These are phyloP conservation scores for Euphorbia pulcherrima DNA, from an alignment of 345 rosid species.

Conservation along the genomic window DNA sequence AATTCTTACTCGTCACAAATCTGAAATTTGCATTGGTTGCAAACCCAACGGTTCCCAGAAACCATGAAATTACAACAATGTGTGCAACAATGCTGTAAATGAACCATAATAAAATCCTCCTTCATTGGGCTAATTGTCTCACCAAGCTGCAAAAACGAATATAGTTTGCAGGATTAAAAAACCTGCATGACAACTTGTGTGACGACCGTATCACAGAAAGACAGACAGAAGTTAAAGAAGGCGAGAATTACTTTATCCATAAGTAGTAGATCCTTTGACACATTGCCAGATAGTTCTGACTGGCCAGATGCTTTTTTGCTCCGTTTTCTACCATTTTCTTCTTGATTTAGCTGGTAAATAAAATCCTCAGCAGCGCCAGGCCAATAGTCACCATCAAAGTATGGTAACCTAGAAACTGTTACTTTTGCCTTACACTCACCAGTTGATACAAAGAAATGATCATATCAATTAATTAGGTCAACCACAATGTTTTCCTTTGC, in stretches of 20 bases:
- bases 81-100: conserved; percentile 83
- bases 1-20: conserved; percentile 81
- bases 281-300: conserved; percentile 79
- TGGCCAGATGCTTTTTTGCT: conserved; percentile 97
- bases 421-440: conserved; percentile 93
- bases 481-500: conserved; percentile 75
- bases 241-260: conserved; percentile 77
- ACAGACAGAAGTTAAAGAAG: conserved; percentile 10
- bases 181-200: neutral
- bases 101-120: conserved; percentile 99
- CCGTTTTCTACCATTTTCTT: conserved; percentile 89
- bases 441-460: conserved; percentile 76
- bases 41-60: conserved; percentile 83
- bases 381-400: conserved; percentile 99
- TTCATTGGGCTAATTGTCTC: conserved; percentile 97
- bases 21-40: conserved; percentile 93
- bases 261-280: conserved; percentile 82
- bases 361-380: conserved; percentile 99
- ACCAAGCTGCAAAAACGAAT: conserved; percentile 68
- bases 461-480: conserved; percentile 77
- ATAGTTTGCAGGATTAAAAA: neutral
- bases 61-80: conserved; percentile 93
- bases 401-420: conserved; percentile 96
- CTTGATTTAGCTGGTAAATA: conserved; percentile 80
- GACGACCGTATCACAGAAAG: too few species aligned